Conservation (phyloP, 306 rosid species). For the Urtica urens region DNA sequence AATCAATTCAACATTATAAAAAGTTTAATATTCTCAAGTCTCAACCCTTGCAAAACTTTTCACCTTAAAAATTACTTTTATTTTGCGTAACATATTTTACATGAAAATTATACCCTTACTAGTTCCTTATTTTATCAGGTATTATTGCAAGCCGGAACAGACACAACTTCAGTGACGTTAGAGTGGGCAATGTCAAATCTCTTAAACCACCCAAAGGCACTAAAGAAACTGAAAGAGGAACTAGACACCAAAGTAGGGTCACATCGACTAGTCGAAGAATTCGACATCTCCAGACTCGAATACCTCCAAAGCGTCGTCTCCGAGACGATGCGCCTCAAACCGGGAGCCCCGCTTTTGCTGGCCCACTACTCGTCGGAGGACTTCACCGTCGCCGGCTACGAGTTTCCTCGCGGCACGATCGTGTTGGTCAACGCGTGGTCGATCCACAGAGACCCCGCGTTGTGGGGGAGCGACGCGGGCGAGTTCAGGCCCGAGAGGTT, state of each 20-base stretch:
- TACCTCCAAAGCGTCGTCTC: neutral
- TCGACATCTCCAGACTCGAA: neutral
- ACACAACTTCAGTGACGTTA: neutral
- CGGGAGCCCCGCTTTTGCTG: neutral
- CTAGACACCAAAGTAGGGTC: neutral
- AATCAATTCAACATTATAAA: too few relatives aligned
- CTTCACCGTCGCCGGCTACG: neutral
- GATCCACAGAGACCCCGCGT: neutral
- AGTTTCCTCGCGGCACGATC: neutral
- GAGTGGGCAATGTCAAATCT: slow-evolving; percentile 8
- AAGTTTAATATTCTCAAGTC: neutral
- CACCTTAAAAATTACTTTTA: too few relatives aligned
- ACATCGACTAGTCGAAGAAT: neutral
- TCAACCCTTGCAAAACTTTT: too few relatives aligned
- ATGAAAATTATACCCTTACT: neutral
- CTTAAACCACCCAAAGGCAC: neutral
- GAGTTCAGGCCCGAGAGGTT: neutral
- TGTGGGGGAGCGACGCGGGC: neutral
- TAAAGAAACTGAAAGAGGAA: neutral
- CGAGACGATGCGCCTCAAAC: neutral
- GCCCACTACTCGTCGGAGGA: neutral
- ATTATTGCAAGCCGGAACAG: neutral
- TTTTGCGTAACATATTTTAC: neutral
- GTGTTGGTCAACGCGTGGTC: slow-evolving; percentile 4
- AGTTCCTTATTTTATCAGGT: neutral